These are phyloP conservation scores for Erodium moschatum DNA, from an alignment of 441 rosid genomes.

Conservation along the genomic window DNA sequence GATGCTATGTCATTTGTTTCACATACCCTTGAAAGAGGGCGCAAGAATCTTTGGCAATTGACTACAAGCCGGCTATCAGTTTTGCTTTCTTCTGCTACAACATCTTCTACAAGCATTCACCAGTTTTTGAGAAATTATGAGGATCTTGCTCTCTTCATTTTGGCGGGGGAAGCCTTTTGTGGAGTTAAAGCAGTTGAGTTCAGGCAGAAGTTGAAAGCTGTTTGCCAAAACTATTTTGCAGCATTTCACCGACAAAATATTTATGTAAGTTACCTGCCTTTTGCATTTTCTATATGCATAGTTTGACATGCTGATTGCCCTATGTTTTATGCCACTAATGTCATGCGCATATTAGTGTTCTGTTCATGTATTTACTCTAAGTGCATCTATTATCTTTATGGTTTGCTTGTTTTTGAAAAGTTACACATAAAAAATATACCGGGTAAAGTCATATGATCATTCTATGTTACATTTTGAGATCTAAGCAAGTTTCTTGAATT, in stretches of 20 bases:
- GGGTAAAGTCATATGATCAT: not conserved
- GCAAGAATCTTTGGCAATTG: constrained; percentile 96
- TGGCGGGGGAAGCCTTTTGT: constrained; percentile 97
- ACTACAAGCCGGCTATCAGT: constrained; percentile 87
- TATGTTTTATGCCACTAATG: not conserved
- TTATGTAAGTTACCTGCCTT: constrained; percentile 44
- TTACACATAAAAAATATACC: not conserved
- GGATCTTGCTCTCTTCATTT: constrained; percentile 71
- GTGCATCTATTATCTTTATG: not conserved
- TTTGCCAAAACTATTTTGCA: constrained; percentile 72
- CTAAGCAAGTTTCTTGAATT: not conserved
- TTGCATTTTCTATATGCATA: constrained; percentile 4
- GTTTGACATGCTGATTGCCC: not conserved
- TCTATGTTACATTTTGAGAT: not conserved
- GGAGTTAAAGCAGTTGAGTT: constrained; percentile 88
- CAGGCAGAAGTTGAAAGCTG: constrained; percentile 82
- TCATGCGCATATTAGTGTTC: not conserved
- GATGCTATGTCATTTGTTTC: constrained; percentile 83
- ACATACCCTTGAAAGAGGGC: constrained; percentile 80
- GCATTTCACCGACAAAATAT: constrained; percentile 88
- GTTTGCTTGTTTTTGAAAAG: constrained; percentile 2
- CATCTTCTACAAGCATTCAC: constrained; percentile 80
- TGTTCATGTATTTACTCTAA: not conserved
- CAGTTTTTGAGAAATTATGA: constrained; percentile 90
- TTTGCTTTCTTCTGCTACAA: constrained; percentile 79